Evolutionary conservation across 2,329 filamentous ascomycete species (phyloP), one percentile per base, ranked within the genome.

Genomic region (Pseudopyrenochaeta lycopersici): DNA sequence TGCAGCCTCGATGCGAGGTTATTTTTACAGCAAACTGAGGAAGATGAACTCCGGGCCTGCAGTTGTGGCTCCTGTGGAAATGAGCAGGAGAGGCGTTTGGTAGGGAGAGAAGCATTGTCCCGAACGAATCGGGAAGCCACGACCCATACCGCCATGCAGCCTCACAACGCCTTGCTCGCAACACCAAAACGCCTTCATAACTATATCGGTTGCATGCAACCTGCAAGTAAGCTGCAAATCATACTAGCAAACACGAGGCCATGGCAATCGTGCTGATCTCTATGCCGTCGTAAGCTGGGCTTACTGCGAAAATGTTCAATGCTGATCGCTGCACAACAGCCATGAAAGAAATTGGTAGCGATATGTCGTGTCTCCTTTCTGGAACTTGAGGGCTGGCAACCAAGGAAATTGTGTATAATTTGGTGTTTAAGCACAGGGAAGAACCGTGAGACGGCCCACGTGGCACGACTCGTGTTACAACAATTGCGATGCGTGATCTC

Each of bases 181-280:
- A n/a, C 39, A 29, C 20, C 20, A 41, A 27, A 29, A 27, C 39
- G 27, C n/a, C 17, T 12, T 42, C 40, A 15, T 12, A 12, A 29
- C 40, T 14, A 15, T 23, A 21, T 42, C 40, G 27, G 36, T 39
- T 39, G 20, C 18, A 39, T 39, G 36, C 36, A 39, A 7, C 11
- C 36, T 39, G 36, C 20, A 39, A 39, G 17, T 39, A 9, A 14
- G 18, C 11, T 39, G 36, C 36, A 23, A 21, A 14, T 27, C 36
- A 42, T 30, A 21, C 40, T 30, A 15, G 40, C 12, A 42, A 42
- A 29, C 40, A 42, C 40, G 40, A 42, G 40, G 40, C 12, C 40
- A 21, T 21, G 40, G 40, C 21, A 15, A 29, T 14, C 40, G 23
- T n/a, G 4, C n/a, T 29, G 21, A 42, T 42, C 40, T 30, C 12